phyloP scores from a whole-genome alignment of 2,329 filamentous ascomycete species.

The Geosmithia flava region DNA sequence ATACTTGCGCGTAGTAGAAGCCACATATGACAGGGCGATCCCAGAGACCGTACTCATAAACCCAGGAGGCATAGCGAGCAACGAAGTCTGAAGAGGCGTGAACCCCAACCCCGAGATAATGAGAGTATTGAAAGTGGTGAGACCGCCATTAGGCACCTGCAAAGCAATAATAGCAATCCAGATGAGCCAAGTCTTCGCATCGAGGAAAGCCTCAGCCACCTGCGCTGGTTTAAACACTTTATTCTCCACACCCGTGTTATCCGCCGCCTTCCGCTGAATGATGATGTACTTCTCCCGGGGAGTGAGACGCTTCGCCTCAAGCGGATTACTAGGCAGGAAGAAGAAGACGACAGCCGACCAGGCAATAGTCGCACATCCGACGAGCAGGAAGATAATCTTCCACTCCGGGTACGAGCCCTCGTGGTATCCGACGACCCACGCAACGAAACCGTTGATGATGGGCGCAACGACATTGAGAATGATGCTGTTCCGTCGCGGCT shows the following conservation, averaged over 20 bases:
- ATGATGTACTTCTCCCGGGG: slow-evolving; percentile 20
- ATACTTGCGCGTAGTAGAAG: neutral
- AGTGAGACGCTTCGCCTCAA: slow-evolving; percentile 5
- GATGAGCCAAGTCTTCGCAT: slow-evolving; percentile 52
- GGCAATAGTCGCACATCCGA: slow-evolving; percentile 7
- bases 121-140: slow-evolving; percentile 57
- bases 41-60: slow-evolving; percentile 13
- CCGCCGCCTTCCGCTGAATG: slow-evolving; percentile 44
- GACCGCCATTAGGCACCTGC: slow-evolving; percentile 57
- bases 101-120: slow-evolving; percentile 63
- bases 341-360: slow-evolving; percentile 6
- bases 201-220: slow-evolving; percentile 42
- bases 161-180: slow-evolving; percentile 20
- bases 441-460: slow-evolving; percentile 15
- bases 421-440: slow-evolving; percentile 16
- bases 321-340: slow-evolving; percentile 5
- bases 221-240: slow-evolving; percentile 41
- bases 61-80: slow-evolving; percentile 65
- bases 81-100: slow-evolving; percentile 48
- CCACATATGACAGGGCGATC: neutral
- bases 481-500: neutral
- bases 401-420: slow-evolving; percentile 2
- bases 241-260: slow-evolving; percentile 38
- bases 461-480: slow-evolving; percentile 2
- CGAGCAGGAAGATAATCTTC: slow-evolving; percentile 10